A percentile compares a stretch with the other conserved stretches of the same genome.
phyloP scores from a whole-genome alignment of 805 yeast genomes.

The Saitoella complicata region DNA sequence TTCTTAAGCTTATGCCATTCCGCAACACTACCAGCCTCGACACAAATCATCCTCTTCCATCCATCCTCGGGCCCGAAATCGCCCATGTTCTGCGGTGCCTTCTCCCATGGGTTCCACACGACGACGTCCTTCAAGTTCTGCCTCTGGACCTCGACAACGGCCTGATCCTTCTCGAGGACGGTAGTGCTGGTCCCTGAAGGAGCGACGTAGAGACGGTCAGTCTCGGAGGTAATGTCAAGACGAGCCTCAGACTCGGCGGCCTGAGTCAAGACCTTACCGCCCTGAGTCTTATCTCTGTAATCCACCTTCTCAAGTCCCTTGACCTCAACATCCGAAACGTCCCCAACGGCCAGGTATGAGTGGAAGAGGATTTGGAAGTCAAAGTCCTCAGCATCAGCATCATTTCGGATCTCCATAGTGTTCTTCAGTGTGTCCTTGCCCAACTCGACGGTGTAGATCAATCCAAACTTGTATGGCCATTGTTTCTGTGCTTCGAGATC shows the following conservation, averaged over 20 bases:
- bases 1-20: conserved; percentile 47
- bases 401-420: conserved; percentile 56
- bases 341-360: conserved; percentile 49
- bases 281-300: conserved; percentile 48
- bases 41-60: conserved; percentile 74
- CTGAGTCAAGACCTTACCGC: too few relatives aligned
- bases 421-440: conserved; percentile 45
- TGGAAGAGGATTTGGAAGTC: conserved; percentile 93
- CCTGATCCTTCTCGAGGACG: too few relatives aligned
- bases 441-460: conserved; percentile 53
- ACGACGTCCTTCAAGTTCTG: conserved; percentile 28
- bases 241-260: conserved; percentile 38
- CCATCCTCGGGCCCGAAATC: conserved; percentile 83
- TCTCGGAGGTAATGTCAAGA: conserved; percentile 34
- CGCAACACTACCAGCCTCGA: conserved; percentile 83
- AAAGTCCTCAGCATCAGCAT: conserved; percentile 41
- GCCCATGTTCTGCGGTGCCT: conserved; percentile 64
- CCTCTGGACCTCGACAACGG: too few relatives aligned
- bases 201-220: too few relatives aligned
- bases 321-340: conserved; percentile 61
- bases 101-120: conserved; percentile 96
- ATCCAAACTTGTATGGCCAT: conserved; percentile 64
- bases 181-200: too few relatives aligned
- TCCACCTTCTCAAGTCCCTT: conserved; percentile 59
- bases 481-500: conserved; percentile 38